Evolutionary conservation across 495 filamentous ascomycete species (phyloP), one percentile per base, ranked within the genome.

Genomic region (Hyaloscypha finlandica): DNA sequence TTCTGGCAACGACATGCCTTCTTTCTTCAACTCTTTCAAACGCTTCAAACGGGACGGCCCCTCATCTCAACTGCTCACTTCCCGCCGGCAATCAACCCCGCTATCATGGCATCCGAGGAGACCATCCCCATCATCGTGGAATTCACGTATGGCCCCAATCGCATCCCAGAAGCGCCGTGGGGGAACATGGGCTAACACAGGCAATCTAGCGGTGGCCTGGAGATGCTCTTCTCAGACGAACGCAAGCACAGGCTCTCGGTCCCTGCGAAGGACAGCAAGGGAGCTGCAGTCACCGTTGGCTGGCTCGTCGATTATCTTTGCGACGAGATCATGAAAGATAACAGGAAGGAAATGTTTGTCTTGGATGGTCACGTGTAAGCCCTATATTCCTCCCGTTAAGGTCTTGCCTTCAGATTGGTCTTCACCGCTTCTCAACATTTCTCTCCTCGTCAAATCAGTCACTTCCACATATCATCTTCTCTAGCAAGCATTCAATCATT

Each of bases 161-260:
- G 62, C 11, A 25, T 9, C 48, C 45, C 20, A 56, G 65, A 55
- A 62, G 32, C 16, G 20, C 48, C 33, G 65, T 68, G 65, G 65
- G 59, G 59, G 52, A 53, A 12, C 56, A 9, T 20, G 16, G 45
- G 31, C 31, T 66, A 29, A 64, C 20, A 35, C 30, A 39, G 25
- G 14, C 29, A 3, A 48, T 45, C 16, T 61, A 73, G 95, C 68
- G 95, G 95, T 59, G 95, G 95, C 22, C 87, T 99, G n/a, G 95
- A 99, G 77, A 89, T 96, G 76, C 86, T 99, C 63, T 99, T 99
- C 76, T 86, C 88, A 22, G 92, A 97, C 73, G 80, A 91, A 74
- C 85, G 86, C 56, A 89, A 87, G 65, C 90, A 94, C 72, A 77
- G 79, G 1, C 70, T 99, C 54, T 79, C 84, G 19, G 69, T 98